phyloP scores from a whole-genome alignment of 805 yeast genomes.

The Wickerhamomyces chambardii region DNA sequence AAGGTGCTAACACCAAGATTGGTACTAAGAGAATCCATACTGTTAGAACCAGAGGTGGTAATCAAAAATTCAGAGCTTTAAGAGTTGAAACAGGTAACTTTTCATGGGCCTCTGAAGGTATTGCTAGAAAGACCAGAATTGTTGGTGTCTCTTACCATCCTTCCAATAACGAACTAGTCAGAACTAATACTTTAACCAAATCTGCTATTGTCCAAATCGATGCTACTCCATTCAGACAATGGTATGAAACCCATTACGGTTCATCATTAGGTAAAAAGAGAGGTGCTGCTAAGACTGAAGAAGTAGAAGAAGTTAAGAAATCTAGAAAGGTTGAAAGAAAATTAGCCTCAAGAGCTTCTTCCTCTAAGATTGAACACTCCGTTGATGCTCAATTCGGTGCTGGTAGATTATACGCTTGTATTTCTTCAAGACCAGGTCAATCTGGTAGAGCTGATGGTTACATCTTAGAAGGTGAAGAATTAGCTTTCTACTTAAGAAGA shows the following conservation, averaged over 20 bases:
- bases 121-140: conserved; percentile 98
- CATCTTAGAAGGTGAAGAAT: conserved; percentile 99
- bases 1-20: conserved; percentile 98
- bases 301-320: conserved; percentile 53
- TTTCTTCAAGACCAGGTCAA: conserved; percentile 99
- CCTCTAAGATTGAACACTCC: conserved; percentile 80
- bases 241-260: conserved; percentile 99
- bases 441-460: conserved; percentile 99
- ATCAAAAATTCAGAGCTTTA: conserved; percentile 99
- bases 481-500: conserved; percentile 99
- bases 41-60: conserved; percentile 99
- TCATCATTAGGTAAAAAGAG: conserved; percentile 82
- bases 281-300: conserved; percentile 31
- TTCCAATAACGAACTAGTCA: conserved; percentile 98
- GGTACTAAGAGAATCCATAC: conserved; percentile 98
- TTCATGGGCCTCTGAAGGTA: conserved; percentile 99
- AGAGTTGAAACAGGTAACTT: conserved; percentile 99
- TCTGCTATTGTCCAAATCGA: conserved; percentile 98
- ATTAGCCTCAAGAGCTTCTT: conserved; percentile 85
- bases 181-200: conserved; percentile 99
- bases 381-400: conserved; percentile 96
- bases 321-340: conserved; percentile 83
- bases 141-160: conserved; percentile 98
- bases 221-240: conserved; percentile 99
- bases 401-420: conserved; percentile 97